These are phyloP conservation scores for Sarocladium brachiariae DNA, from an alignment of 2,329 filamentous ascomycete species.

Conservation along the genomic window DNA sequence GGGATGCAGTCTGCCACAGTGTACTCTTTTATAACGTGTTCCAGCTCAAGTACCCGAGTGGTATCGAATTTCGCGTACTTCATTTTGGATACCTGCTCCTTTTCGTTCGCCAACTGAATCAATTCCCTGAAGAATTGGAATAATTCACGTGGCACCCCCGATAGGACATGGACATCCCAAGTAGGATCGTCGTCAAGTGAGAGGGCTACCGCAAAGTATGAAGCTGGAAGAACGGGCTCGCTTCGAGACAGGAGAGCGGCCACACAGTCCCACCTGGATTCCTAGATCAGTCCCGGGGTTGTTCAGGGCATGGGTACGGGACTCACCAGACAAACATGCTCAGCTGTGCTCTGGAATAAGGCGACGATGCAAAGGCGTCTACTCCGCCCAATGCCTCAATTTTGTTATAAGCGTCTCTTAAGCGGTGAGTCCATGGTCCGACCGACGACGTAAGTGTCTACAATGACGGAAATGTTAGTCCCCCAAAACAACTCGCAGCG, in stretches of 20 bases:
- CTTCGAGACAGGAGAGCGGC: conserved; percentile 9
- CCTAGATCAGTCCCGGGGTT: too few species aligned
- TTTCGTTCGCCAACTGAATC: conserved; percentile 9
- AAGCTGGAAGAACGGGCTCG: conserved; percentile 5
- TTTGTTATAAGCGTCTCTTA: conserved; percentile 9
- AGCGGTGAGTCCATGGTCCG: conserved; percentile 12
- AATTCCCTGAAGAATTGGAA: conserved; percentile 11
- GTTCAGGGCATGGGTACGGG: not conserved
- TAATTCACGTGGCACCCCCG: conserved; percentile 10
- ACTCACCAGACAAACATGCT: conserved; percentile 14
- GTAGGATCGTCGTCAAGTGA: conserved; percentile 4
- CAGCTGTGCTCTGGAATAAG: conserved; percentile 10
- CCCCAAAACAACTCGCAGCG: too few species aligned
- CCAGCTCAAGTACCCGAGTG: conserved; percentile 9
- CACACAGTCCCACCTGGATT: conserved; percentile 11
- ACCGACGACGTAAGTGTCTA: conserved; percentile 10
- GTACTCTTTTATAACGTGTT: conserved; percentile 9
- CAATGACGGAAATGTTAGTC: too few species aligned
- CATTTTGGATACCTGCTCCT: conserved; percentile 11
- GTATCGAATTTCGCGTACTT: conserved; percentile 11
- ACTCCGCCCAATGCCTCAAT: conserved; percentile 10
- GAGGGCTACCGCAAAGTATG: conserved; percentile 9
- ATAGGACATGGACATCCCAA: conserved; percentile 10
- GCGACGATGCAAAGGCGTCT: conserved; percentile 1
- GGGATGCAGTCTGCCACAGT: not conserved